Evolutionary conservation across 257 asterid genomes (phyloP), one percentile per base, ranked within the genome.

Genomic region (Gynochthodes officinalis): DNA sequence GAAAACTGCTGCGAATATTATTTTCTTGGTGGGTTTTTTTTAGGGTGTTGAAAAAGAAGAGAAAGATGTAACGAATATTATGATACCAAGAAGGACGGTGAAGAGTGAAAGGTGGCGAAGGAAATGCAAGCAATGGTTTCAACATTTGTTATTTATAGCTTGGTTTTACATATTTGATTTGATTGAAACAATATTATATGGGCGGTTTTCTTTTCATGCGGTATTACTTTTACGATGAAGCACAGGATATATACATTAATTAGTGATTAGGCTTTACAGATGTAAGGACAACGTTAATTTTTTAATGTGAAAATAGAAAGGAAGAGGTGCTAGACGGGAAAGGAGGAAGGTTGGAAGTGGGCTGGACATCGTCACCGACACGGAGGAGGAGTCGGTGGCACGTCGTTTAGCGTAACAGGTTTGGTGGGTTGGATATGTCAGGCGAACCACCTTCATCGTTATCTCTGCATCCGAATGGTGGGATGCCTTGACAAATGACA

Each of bases 101-200:
- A 21, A 18, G 93, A 87, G 91, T 64, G 68, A 81, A 79, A 80
- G 61, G 69, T 58, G 93, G 90, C 76, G 81, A 64, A 64, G 53
- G 64, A 72, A 59, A 49, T 70, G 84, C 76, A 14, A 65, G 57
- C 64, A 64, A 40, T 53, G 54, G 75, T 42, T 61, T 67, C n/a
- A 4, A 44, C 23, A 40, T 44, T 44, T 43, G 30, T 76, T 70
- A 18, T 65, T 59, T 74, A 55, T 50, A 15, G 62, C 25, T 50
- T 50, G 3, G 49, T 40, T 59, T 23, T 64, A 43, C 30, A 13
- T 13, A 1, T 3, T 48, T 12, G 53, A 48, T 48, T 48, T 48
- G 53, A 5, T 48, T 48, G 53, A 48, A 48, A 2, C 21, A 48
- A 48, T 48, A 12, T 13, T 48, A 48, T 48, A 13, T 48, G 53